phyloP scores from a whole-genome alignment of 257 asterid genomes.

The Paulownia fortunei region DNA sequence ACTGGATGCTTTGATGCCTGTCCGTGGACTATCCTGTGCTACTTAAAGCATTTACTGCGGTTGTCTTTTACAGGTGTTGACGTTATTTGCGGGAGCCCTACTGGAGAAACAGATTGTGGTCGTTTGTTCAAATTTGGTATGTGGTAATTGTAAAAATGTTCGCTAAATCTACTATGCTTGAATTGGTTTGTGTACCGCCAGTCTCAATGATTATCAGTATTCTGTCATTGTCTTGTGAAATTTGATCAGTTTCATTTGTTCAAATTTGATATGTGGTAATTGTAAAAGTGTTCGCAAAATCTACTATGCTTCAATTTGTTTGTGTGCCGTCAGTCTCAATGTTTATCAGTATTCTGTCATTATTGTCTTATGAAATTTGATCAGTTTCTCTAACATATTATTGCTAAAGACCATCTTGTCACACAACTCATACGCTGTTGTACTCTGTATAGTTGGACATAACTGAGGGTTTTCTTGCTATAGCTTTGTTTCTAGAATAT shows the following conservation, averaged over 20 bases:
- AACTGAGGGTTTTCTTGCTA: neutral
- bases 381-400: neutral
- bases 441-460: neutral
- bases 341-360: neutral
- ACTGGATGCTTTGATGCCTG: constrained; percentile 16
- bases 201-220: constrained; percentile 18
- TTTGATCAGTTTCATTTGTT: constrained; percentile 48
- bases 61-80: constrained; percentile 70
- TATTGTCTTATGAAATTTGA: neutral
- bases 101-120: constrained; percentile 91
- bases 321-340: constrained; percentile 24
- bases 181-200: constrained; percentile 22
- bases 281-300: neutral
- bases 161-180: constrained; percentile 3
- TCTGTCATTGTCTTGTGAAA: neutral
- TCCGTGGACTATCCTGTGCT: neutral
- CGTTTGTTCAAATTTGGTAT: constrained; percentile 89
- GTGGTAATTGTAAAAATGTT: constrained; percentile 26
- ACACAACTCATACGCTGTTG: neutral
- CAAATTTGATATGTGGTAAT: constrained; percentile 75
- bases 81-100: constrained; percentile 84
- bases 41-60: constrained; percentile 26
- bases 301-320: constrained; percentile 24
- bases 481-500: neutral
- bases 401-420: constrained; percentile 19